A percentile compares a stretch with the other conserved stretches of the same genome.
These are phyloP conservation scores for Yueomyces sp. DNA, from an alignment of 1,139 yeast species.

Conservation along the genomic window DNA sequence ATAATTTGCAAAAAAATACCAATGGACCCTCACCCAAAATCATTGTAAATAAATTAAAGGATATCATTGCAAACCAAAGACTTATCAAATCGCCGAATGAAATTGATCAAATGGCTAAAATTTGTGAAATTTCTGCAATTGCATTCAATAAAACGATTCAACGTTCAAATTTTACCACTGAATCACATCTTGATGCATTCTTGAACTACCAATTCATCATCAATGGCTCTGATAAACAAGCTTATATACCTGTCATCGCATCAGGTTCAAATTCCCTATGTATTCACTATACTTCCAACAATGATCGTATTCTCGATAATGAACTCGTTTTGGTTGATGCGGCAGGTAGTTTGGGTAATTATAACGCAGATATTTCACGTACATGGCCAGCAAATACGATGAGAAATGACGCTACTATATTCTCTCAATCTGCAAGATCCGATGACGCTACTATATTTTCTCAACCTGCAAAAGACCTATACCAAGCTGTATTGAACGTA, in stretches of 20 bases:
- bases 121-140: conserved; percentile 69
- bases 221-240: conserved; percentile 83
- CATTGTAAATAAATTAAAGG: conserved; percentile 22
- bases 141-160: conserved; percentile 79
- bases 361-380: conserved; percentile 89
- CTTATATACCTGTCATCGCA: conserved; percentile 94
- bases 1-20: conserved; percentile 20
- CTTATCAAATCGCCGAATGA: conserved; percentile 68
- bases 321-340: conserved; percentile 92
- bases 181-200: conserved; percentile 68
- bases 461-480: conserved; percentile 70
- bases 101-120: conserved; percentile 63
- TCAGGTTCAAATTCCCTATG: conserved; percentile 80
- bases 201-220: conserved; percentile 71
- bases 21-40: conserved; percentile 24
- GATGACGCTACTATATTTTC: conserved; percentile 30
- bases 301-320: conserved; percentile 58
- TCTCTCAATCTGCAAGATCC: conserved; percentile 47
- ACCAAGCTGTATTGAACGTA: conserved; percentile 76
- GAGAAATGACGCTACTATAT: neutral
- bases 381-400: conserved; percentile 84
- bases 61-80: conserved; percentile 45
- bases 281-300: conserved; percentile 84
- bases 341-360: conserved; percentile 88
- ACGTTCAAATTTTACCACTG: conserved; percentile 44